Evolutionary conservation across 805 yeast genomes (phyloP), one percentile per base, ranked within the genome.

Genomic region (Komagataella populi): DNA sequence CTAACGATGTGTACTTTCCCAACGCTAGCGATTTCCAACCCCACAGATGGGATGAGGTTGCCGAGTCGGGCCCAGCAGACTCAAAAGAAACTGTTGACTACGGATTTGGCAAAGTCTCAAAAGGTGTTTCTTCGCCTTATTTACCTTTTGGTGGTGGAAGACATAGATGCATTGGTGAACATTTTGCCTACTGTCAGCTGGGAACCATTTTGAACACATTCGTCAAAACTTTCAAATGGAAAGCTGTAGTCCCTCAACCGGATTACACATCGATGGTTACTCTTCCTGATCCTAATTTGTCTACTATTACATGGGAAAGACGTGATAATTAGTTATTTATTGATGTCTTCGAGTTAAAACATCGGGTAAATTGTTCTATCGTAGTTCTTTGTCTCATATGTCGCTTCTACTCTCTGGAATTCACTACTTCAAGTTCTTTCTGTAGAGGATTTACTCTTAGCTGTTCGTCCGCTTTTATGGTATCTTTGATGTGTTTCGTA

Each of bases 121-220:
- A 93, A 71, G 99, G 98, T 70, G 98, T 91, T 50, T 73, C 87
- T 30, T 87, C 96, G 46, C 96, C 98, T 53, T 93, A 88, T 70
- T 79, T 93, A 65, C 99, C 99, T 52, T 93, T 93, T 63, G 99
- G 99, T 60, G 99, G 98, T 68, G 99, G 99, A 59, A 86, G 99
- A 77, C 99, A 93, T 69, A 85, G 99, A 73, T 93, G 99, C 72
- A 91, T 93, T 63, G 99, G 99, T 65, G 99, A 93, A 70, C 98
- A 91, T 66, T 93, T 93, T 71, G 99, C 99, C 23, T 87, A 83
- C 67, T 81, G 84, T 58, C 99, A 93, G 74, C 77, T 93, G 57
- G 96, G 96, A 49, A 82, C 93, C 49, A 74, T 93, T 54, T 72
- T 93, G 63, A 70, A 87, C 44, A 78, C 88, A 16, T 86, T 74